phyloP scores from a whole-genome alignment of 2,329 filamentous ascomycete species.

The Aspergillus ochraceoroseus region DNA sequence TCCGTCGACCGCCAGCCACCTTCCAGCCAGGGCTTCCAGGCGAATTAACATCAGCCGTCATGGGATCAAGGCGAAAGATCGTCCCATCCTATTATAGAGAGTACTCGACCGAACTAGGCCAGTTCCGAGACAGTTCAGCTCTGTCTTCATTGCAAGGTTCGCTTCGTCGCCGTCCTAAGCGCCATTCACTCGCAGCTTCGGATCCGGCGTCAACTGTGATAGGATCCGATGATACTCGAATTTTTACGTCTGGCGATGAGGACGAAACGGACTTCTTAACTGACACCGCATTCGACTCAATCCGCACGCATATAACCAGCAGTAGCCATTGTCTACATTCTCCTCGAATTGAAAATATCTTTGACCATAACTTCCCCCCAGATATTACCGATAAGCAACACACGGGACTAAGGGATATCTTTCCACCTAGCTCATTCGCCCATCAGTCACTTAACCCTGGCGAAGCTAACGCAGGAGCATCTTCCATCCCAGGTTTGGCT shows the following conservation, averaged over 20 bases:
- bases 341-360: constrained; percentile 59
- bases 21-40: constrained; percentile 25
- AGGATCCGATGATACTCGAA: constrained; percentile 57
- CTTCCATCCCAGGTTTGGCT: constrained; percentile 14
- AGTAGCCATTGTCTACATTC: constrained; percentile 51
- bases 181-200: constrained; percentile 54
- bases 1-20: constrained; percentile 33
- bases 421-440: constrained; percentile 45
- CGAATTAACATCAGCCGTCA: constrained; percentile 15
- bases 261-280: constrained; percentile 59
- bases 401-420: constrained; percentile 46
- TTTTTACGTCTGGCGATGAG: constrained; percentile 55
- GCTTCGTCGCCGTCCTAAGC: constrained; percentile 43
- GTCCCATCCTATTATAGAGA: constrained; percentile 27
- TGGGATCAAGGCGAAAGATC: constrained; percentile 14
- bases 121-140: constrained; percentile 24
- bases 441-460: constrained; percentile 25
- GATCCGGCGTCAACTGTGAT: constrained; percentile 57
- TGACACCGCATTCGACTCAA: constrained; percentile 59
- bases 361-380: constrained; percentile 51
- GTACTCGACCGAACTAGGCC: constrained; percentile 23
- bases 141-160: constrained; percentile 29
- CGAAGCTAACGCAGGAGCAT: constrained; percentile 15
- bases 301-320: constrained; percentile 55
- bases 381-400: constrained; percentile 40